Conservation (phyloP, 371 early-diverging fungal species). For the Saksenaea oblongispora region DNA sequence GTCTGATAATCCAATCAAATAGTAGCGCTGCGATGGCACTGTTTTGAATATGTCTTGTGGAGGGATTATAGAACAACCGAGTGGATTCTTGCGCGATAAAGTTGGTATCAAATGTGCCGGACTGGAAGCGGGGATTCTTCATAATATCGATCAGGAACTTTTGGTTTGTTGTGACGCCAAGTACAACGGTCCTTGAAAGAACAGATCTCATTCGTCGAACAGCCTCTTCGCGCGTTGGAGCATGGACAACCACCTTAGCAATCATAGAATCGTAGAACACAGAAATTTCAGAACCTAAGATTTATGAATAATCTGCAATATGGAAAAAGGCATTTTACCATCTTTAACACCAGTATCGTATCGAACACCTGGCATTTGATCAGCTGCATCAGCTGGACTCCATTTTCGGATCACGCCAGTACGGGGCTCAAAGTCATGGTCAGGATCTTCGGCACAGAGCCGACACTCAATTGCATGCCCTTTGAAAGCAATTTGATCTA, state of each 20-base stretch:
- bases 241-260: conserved; percentile 89
- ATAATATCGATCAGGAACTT: conserved; percentile 61
- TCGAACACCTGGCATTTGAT: conserved; percentile 60
- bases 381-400: conserved; percentile 71
- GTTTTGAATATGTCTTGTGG: conserved; percentile 20
- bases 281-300: conserved; percentile 69
- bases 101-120: conserved; percentile 63
- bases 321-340: conserved; percentile 55
- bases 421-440: conserved; percentile 84
- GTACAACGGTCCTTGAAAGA: conserved; percentile 57
- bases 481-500: conserved; percentile 55
- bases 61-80: conserved; percentile 22
- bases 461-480: conserved; percentile 86
- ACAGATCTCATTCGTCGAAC: conserved; percentile 75
- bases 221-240: conserved; percentile 75
- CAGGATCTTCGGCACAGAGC: conserved; percentile 86
- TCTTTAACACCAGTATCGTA: conserved; percentile 84
- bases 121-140: conserved; percentile 55
- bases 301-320: background rate
- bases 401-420: conserved; percentile 74
- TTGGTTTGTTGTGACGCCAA: conserved; percentile 72
- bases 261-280: conserved; percentile 84
- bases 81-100: conserved; percentile 52
- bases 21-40: conserved; percentile 46
- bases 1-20: conserved; percentile 57